Evolutionary conservation across 2,329 filamentous ascomycete genomes (phyloP).

Genomic region (Helminthosporium solani): DNA sequence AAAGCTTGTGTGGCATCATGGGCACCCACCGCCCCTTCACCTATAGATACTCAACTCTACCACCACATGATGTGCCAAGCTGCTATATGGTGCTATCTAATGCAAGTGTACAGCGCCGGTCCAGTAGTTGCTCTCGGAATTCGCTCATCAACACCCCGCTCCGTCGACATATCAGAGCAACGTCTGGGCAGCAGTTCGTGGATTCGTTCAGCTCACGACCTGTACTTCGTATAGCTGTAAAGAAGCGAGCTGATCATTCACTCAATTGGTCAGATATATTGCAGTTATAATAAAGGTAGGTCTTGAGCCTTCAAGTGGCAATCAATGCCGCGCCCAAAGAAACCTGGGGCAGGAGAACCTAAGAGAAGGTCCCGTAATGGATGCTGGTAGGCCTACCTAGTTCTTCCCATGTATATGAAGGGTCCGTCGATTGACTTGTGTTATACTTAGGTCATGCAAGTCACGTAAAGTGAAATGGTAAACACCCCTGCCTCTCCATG

Average conservation of each 20-base stretch:
- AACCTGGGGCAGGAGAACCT: slow-evolving; percentile 62
- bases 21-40: background rate
- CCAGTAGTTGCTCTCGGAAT: slow-evolving; percentile 5
- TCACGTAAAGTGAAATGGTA: slow-evolving; percentile 75
- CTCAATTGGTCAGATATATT: background rate
- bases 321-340: slow-evolving; percentile 66
- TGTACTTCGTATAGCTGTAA: slow-evolving; percentile 8
- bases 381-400: slow-evolving; percentile 56
- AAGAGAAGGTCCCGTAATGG: slow-evolving; percentile 68
- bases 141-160: slow-evolving; percentile 12
- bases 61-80: background rate
- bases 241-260: slow-evolving; percentile 5
- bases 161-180: slow-evolving; percentile 3
- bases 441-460: slow-evolving; percentile 74
- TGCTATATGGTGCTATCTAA: background rate
- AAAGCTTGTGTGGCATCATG: background rate
- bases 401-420: background rate
- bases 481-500: slow-evolving; percentile 3
- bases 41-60: background rate
- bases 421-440: background rate
- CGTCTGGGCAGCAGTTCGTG: slow-evolving; percentile 3
- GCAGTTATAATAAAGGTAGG: slow-evolving; percentile 4
- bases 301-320: background rate
- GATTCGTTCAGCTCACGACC: slow-evolving; percentile 2
- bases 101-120: slow-evolving; percentile 8